phyloP scores from a whole-genome alignment of 352 stramenopile genomes.

The Phytophthora ramorum region DNA sequence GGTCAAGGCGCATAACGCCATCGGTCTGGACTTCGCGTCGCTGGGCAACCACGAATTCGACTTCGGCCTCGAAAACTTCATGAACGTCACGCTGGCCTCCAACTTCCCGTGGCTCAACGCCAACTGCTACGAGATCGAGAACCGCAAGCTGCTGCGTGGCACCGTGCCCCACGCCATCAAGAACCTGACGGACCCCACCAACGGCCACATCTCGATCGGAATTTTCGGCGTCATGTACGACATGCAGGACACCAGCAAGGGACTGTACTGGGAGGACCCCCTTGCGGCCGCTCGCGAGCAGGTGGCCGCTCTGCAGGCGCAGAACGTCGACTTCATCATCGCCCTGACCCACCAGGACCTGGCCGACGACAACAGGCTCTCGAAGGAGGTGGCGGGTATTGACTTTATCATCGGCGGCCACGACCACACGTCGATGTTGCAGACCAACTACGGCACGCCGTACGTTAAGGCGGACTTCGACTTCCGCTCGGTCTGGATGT shows the following conservation, averaged over 20 bases:
- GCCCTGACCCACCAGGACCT: slow-evolving; percentile 75
- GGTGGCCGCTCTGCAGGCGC: slow-evolving; percentile 46
- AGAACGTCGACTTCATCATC: slow-evolving; percentile 76
- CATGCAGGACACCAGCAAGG: slow-evolving; percentile 72
- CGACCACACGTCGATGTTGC: slow-evolving; percentile 78
- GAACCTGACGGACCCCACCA: slow-evolving; percentile 43
- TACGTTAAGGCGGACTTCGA: slow-evolving; percentile 82
- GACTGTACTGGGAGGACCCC: slow-evolving; percentile 70
- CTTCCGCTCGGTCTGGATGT: slow-evolving; percentile 75
- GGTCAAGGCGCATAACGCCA: slow-evolving; percentile 76
- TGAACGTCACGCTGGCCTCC: slow-evolving; percentile 64
- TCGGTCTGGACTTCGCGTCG: slow-evolving; percentile 77
- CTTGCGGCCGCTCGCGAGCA: slow-evolving; percentile 61
- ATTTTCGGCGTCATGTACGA: slow-evolving; percentile 85
- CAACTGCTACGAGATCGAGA: slow-evolving; percentile 70
- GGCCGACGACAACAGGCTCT: slow-evolving; percentile 75
- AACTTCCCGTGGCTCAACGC: slow-evolving; percentile 82
- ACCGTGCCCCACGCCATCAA: slow-evolving; percentile 62
- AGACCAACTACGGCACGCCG: slow-evolving; percentile 74
- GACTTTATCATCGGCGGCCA: slow-evolving; percentile 77
- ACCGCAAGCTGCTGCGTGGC: slow-evolving; percentile 52
- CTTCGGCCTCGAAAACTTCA: slow-evolving; percentile 78
- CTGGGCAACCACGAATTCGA: slow-evolving; percentile 87
- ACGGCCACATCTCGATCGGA: slow-evolving; percentile 64
- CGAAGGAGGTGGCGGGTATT: slow-evolving; percentile 67